Conservation (phyloP, 139 green algal genomes). For the Auxenochlorella pyrenoidosa region DNA sequence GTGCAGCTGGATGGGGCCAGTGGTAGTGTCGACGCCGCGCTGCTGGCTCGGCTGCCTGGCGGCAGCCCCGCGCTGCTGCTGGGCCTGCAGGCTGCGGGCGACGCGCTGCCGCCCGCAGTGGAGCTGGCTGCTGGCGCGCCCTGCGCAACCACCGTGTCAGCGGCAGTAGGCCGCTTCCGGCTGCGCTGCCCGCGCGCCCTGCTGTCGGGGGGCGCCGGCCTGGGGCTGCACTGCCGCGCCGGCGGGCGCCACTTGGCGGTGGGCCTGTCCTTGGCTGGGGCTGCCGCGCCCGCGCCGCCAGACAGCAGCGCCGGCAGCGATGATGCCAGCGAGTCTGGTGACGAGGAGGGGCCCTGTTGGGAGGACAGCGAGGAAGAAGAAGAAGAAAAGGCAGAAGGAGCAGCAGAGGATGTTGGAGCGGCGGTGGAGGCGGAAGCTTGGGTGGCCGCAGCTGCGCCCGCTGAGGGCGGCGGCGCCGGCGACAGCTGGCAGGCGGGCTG, state of each 20-base stretch:
- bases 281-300: background rate
- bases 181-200: conserved; percentile 9
- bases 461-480: background rate
- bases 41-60: background rate
- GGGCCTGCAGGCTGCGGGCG: background rate
- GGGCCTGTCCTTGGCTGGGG: background rate
- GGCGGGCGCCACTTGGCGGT: background rate
- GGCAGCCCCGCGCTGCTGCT: conserved; percentile 6
- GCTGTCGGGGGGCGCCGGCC: background rate
- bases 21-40: background rate
- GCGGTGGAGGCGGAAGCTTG: background rate
- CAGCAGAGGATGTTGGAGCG: background rate
- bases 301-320: too few species aligned
- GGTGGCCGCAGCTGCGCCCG: background rate
- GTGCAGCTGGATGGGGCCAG: conserved; percentile 9
- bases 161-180: background rate
- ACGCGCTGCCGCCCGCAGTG: background rate
- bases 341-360: background rate
- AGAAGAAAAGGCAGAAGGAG: background rate
- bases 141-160: background rate
- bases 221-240: conserved; percentile 6
- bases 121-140: background rate
- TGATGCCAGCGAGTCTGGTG: background rate
- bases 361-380: background rate
- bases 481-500: background rate